phyloP scores from a whole-genome alignment of 768 basidiomycete genomes.

The Russula griseocarnosa region DNA sequence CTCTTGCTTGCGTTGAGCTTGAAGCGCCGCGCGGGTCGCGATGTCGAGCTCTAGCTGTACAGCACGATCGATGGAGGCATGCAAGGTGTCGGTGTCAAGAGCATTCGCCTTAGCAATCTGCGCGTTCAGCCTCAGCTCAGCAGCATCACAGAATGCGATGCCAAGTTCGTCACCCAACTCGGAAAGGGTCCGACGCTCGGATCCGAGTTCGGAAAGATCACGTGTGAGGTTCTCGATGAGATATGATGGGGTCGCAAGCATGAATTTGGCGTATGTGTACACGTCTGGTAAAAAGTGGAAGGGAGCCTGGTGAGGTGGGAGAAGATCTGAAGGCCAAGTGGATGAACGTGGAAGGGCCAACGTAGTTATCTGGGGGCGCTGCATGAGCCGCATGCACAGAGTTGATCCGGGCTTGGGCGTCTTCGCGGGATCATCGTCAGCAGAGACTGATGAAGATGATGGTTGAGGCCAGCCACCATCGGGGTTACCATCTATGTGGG shows the following conservation, averaged over 20 bases:
- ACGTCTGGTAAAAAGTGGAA: conserved; percentile 96
- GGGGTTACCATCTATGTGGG: conserved; percentile 37
- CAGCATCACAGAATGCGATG: conserved; percentile 72
- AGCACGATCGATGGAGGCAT: conserved; percentile 59
- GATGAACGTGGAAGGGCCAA: conserved; percentile 86
- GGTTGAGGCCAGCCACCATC: conserved; percentile 35
- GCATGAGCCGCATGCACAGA: conserved; percentile 84
- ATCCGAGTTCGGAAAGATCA: conserved; percentile 67
- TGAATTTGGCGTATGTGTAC: conserved; percentile 83
- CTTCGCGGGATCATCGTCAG: conserved; percentile 37
- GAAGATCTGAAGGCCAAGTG: conserved; percentile 91
- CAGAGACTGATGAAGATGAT: conserved; percentile 48
- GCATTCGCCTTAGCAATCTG: conserved; percentile 78
- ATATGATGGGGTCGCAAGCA: conserved; percentile 90
- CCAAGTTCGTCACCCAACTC: conserved; percentile 73
- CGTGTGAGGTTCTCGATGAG: conserved; percentile 66
- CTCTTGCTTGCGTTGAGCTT: conserved; percentile 32
- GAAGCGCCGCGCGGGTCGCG: conserved; percentile 37
- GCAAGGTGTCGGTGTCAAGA: conserved; percentile 65
- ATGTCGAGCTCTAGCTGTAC: conserved; percentile 54
- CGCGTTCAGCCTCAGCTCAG: conserved; percentile 67
- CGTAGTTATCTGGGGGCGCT: conserved; percentile 91
- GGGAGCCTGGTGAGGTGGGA: conserved; percentile 89
- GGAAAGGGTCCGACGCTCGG: conserved; percentile 64
- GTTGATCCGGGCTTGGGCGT: conserved; percentile 52